A percentile compares a stretch with the other conserved stretches of the same genome.
These are phyloP conservation scores for Rhododendron kiyosumense DNA, from an alignment of 148 eudicot genomes.

Conservation along the genomic window DNA sequence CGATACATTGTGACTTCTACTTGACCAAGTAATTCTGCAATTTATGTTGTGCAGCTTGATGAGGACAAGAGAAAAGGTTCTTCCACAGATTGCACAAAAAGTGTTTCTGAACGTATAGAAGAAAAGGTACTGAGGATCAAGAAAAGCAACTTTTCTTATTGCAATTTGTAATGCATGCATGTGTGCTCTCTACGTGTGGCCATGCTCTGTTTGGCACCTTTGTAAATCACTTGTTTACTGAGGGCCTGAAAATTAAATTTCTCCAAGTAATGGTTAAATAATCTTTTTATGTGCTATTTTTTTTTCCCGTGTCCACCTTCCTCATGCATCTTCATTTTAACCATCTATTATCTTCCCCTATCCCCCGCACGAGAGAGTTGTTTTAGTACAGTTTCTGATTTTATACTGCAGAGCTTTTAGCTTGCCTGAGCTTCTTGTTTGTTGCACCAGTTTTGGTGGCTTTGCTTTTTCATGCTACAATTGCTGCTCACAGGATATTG, in stretches of 20 bases:
- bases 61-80: constrained; percentile 63
- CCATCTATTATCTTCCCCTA: neutral
- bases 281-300: neutral
- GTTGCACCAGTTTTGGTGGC: neutral
- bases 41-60: constrained; percentile 48
- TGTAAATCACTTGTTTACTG: neutral
- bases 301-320: neutral
- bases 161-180: neutral
- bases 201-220: neutral
- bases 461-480: neutral
- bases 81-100: constrained; percentile 42
- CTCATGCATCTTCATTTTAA: neutral
- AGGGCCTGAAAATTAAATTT: neutral
- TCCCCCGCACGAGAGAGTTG: too few relatives aligned
- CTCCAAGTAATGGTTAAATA: neutral
- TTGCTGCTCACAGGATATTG: neutral
- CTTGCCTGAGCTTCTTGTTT: neutral
- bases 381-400: neutral
- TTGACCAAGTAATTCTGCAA: neutral
- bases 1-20: neutral
- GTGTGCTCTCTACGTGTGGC: neutral
- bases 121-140: constrained; percentile 60
- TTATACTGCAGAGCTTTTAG: neutral
- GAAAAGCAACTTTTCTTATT: neutral
- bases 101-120: constrained; percentile 58